Base-by-base conservation (phyloP, 352 stramenopile genomes). In the Phytopythium ostracodes region DNA sequence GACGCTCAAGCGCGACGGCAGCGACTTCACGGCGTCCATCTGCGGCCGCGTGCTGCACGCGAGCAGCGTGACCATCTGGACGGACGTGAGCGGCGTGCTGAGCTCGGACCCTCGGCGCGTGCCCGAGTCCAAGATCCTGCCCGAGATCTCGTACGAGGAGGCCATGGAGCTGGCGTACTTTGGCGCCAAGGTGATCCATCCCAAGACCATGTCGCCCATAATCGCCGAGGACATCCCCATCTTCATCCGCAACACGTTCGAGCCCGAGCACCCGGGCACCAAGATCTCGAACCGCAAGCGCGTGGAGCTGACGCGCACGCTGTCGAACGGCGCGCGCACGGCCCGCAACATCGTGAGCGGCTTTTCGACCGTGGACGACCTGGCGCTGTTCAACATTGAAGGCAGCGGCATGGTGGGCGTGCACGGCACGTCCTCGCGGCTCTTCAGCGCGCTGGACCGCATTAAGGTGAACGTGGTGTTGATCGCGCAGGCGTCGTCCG, bases 131-230 rank as follows among this genome's bases (percentile, higher is more conserved):
- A 84, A 88, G 60, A 92, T 96, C 44, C 72, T 98, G 15, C 67
- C 79, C 18, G 85, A 98, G 68, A 81, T 99, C 20, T 98, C 87
- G 33, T 99, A 99, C 76, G 94, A 98, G 68, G 96, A 99, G 74
- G 97, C 97, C 40, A 98, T 99, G 92, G 97, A 99, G 76, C 80
- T 99, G 31, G 96, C 96, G 11, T 99, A 98, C 71, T 99, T 99
- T 73, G 97, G 97, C 29, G 97, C 97, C 17, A 98, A 99, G 72
- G 96, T 99, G 36, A 88, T 99, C 20, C 96, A 99, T 69, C 96
- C 96, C 8, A 98, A 98, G 83, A 97, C 96, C 35, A 99, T 99
- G 96, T 88, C 79, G 15, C 92, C 93, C 5, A 88, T 87, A 25
- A 85, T 96, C 31, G 61, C 80, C 18, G 84, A 91, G n/a, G 89